Percentiles rank a stretch among this genome's conserved stretches.
Conservation (phyloP, 73 alveolate genomes). For the Tetrahymena malaccensis region DNA sequence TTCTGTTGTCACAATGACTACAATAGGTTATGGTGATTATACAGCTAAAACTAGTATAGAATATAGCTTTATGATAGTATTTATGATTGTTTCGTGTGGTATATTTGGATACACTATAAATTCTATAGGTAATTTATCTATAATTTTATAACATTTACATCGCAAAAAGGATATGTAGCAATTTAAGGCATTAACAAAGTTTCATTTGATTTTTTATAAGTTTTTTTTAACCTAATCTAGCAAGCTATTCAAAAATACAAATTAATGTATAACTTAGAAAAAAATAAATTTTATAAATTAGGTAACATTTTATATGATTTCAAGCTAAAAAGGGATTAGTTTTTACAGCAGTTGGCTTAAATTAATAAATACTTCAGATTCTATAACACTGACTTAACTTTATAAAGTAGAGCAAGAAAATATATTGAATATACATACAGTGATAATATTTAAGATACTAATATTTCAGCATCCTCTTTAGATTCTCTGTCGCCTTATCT, state of each 20-base stretch:
- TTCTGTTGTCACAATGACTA: background rate
- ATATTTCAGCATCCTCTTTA: background rate
- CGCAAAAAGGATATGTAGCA: too few species aligned
- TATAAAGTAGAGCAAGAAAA: background rate
- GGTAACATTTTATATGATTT: background rate
- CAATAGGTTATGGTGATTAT: background rate
- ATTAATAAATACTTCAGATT: background rate
- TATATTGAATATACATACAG: background rate
- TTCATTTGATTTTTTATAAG: too few species aligned
- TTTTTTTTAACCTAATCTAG: too few species aligned
- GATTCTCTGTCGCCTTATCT: background rate
- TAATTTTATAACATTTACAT: too few species aligned
- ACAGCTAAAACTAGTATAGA: background rate
- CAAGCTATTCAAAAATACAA: too few species aligned
- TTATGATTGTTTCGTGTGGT: background rate
- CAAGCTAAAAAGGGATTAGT: background rate
- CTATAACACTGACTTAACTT: background rate
- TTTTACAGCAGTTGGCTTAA: background rate
- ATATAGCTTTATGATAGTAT: background rate
- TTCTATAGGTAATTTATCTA: background rate
- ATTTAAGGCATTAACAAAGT: too few species aligned
- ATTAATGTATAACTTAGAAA: background rate
- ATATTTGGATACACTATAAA: background rate
- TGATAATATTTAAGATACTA: background rate
- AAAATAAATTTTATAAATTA: background rate